phyloP scores from a whole-genome alignment of 2,329 filamentous ascomycete genomes.

The Exophiala bonariae region DNA sequence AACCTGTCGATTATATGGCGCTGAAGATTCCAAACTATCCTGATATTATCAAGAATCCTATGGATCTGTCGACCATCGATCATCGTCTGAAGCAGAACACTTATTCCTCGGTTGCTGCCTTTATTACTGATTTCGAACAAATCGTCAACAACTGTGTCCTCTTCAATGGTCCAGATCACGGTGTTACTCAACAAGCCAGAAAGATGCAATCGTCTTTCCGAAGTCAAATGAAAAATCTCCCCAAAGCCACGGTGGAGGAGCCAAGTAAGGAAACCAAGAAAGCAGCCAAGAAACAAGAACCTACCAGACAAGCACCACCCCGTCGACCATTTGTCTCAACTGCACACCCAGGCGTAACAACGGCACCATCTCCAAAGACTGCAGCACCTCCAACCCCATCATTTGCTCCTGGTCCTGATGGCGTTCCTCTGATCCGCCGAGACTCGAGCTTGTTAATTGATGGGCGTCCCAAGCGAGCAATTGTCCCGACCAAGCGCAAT shows the following conservation, averaged over 20 bases:
- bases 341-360: slow-evolving; percentile 21
- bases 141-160: slow-evolving; percentile 75
- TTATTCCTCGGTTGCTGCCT: slow-evolving; percentile 70
- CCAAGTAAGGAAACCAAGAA: slow-evolving; percentile 65
- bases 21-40: slow-evolving; percentile 75
- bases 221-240: slow-evolving; percentile 61
- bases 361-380: slow-evolving; percentile 47
- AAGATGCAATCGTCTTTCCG: slow-evolving; percentile 61
- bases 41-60: slow-evolving; percentile 70
- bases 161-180: slow-evolving; percentile 81
- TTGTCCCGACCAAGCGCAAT: slow-evolving; percentile 90
- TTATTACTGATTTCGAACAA: slow-evolving; percentile 72
- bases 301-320: slow-evolving; percentile 43
- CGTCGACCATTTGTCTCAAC: slow-evolving; percentile 50
- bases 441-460: slow-evolving; percentile 78
- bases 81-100: slow-evolving; percentile 69
- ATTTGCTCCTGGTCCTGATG: slow-evolving; percentile 76
- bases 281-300: slow-evolving; percentile 40
- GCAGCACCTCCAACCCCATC: slow-evolving; percentile 51
- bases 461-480: slow-evolving; percentile 85
- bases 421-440: slow-evolving; percentile 78
- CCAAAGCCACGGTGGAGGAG: slow-evolving; percentile 58
- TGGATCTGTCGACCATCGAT: slow-evolving; percentile 84
- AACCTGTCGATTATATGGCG: slow-evolving; percentile 74
- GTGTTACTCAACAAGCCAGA: slow-evolving; percentile 68